A percentile compares a stretch with the other conserved stretches of the same genome.
phyloP scores from a whole-genome alignment of 1,284 basidiomycete species.

The Schizophyllum commune region DNA sequence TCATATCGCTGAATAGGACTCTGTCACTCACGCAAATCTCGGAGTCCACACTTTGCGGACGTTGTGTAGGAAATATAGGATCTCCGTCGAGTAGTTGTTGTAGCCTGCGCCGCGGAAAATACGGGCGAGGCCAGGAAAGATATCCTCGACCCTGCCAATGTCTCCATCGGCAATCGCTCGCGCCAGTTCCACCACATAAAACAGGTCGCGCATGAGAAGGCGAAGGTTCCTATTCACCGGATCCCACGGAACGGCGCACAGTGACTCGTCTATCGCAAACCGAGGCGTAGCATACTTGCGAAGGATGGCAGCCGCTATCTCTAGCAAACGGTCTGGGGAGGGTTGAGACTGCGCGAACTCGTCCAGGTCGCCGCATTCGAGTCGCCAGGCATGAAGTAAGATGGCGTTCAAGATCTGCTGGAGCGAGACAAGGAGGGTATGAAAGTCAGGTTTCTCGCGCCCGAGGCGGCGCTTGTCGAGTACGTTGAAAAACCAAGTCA shows the following conservation, averaged over 20 bases:
- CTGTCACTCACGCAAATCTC: conserved; percentile 15
- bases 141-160: conserved; percentile 21
- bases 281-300: conserved; percentile 14
- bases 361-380: conserved; percentile 13
- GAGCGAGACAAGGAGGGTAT: conserved; percentile 13
- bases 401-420: conserved; percentile 13
- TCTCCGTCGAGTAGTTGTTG: conserved; percentile 23
- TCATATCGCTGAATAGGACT: not conserved
- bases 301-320: conserved; percentile 11
- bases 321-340: not conserved
- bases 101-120: conserved; percentile 21
- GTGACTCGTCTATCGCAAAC: not conserved
- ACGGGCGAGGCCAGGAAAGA: conserved; percentile 17
- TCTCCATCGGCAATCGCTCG: conserved; percentile 20
- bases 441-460: conserved; percentile 17
- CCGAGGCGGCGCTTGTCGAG: conserved; percentile 15
- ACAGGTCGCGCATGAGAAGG: conserved; percentile 17
- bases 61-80: conserved; percentile 20
- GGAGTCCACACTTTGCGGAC: conserved; percentile 21
- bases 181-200: conserved; percentile 18
- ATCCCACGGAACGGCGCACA: conserved; percentile 3
- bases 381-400: conserved; percentile 18
- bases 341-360: conserved; percentile 5
- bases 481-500: conserved; percentile 15
- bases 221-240: conserved; percentile 13